Evolutionary conservation across 2,329 filamentous ascomycete genomes (phyloP), one percentile per base, ranked within the genome.

Genomic region (Neopestalotiopsis clavispora): DNA sequence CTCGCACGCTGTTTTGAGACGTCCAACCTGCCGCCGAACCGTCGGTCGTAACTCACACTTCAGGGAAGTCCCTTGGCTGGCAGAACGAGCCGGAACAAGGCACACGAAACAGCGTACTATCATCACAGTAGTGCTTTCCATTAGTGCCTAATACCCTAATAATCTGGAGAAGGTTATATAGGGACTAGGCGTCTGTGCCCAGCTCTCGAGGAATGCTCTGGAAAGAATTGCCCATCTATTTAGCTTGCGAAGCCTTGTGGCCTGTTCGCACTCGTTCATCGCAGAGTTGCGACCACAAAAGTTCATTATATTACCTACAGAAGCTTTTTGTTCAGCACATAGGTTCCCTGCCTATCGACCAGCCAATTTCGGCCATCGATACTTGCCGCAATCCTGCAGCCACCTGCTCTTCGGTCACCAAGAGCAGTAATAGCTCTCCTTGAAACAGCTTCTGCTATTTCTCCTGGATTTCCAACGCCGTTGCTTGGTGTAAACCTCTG

Each of bases 61-160:
- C 72, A 73, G 70, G 70, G 71, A 72, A 72, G 67, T 70, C 67
- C 45, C 70, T 66, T 68, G 71, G 61, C 70, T 57, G 69, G 71
- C 74, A 76, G 72, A 66, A 69, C 67, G 69, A 69, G 72, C 64
- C 69, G 69, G 32, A 60, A 71, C 42, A 56, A 30, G 30, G 49
- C 30, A 45, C 52, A 28, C 64, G 20, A 66, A 57, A 38, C 64
- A 56, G 42, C 42, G 34, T 52, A n/a, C 45, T 52, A 52, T 52
- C 45, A 52, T 52, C 45, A 52, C 45, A 20, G 17, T 52, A 52
- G 45, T 52, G 45, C 45, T 34, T 30, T 34, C 9, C 57, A 34
- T 49, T 49, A 32, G n/a, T 17, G 38, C 28, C 40, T 38, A 38
- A 58, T 20, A 13, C 30, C 58, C 34, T 57, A 30, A 20, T 32